Evolutionary conservation across 2,329 filamentous ascomycete genomes (phyloP).

Genomic region (Ploettnerulaceae sp.): DNA sequence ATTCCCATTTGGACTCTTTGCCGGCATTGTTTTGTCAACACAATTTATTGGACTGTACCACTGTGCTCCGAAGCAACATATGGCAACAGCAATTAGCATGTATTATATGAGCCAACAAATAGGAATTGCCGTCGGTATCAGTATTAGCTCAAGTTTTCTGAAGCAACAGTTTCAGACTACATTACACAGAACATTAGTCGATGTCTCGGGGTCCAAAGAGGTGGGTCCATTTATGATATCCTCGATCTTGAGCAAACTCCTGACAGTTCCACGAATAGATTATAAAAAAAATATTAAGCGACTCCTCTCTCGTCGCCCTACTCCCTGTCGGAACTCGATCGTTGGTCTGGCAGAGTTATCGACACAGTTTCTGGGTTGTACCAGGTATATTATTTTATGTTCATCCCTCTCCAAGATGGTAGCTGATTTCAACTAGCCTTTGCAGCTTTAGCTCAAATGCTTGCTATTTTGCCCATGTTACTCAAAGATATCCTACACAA

Average conservation of each 20-base stretch:
- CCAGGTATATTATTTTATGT: conserved; percentile 15
- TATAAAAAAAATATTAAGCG: conserved; percentile 17
- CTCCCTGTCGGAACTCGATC: conserved; percentile 10
- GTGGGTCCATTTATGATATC: conserved; percentile 2
- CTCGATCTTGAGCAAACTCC: background rate
- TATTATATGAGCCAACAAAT: conserved; percentile 25
- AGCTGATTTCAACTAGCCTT: conserved; percentile 12
- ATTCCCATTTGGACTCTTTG: conserved; percentile 21
- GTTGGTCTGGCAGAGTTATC: conserved; percentile 15
- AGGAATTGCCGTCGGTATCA: conserved; percentile 21
- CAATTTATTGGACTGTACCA: conserved; percentile 22
- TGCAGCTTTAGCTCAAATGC: conserved; percentile 9
- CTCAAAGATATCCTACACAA: no score
- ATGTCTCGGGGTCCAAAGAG: conserved; percentile 14
- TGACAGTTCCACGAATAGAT: conserved; percentile 6
- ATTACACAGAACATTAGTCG: conserved; percentile 9
- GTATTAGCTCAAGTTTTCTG: conserved; percentile 16
- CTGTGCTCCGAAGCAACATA: conserved; percentile 19
- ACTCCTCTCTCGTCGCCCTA: conserved; percentile 17
- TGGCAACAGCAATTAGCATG: conserved; percentile 22
- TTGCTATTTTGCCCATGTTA: conserved; percentile 19
- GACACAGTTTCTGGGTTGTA: conserved; percentile 21
- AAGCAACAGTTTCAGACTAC: conserved; percentile 15
- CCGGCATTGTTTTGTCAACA: conserved; percentile 18
- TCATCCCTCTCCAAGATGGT: background rate